A percentile compares a stretch with the other conserved stretches of the same genome.
phyloP scores from a whole-genome alignment of 164 flowering plant species.

The Brasenia schreberi region DNA sequence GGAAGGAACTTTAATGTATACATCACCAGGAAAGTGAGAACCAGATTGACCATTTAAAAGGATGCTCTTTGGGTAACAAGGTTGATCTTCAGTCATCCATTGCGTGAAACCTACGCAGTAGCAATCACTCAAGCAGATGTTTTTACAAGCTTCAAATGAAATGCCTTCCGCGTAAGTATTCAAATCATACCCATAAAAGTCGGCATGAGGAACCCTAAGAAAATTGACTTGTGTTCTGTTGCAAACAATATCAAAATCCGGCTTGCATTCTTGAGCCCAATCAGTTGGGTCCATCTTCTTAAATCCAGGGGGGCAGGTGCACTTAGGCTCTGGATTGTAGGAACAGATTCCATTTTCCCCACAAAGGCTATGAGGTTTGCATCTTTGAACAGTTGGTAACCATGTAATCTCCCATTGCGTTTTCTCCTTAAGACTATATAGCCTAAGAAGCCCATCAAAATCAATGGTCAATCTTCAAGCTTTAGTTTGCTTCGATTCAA shows the following conservation, averaged over 20 bases:
- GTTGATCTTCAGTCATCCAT: slow-evolving; percentile 7
- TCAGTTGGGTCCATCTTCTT: slow-evolving; percentile 8
- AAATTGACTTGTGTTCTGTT: slow-evolving; percentile 2
- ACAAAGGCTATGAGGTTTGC: slow-evolving; percentile 12
- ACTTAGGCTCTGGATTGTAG: slow-evolving; percentile 7
- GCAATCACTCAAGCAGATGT: slow-evolving; percentile 8
- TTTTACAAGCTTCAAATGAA: slow-evolving; percentile 14
- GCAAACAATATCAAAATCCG: slow-evolving; percentile 3
- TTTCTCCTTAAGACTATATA: slow-evolving; percentile 10
- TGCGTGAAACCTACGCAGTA: slow-evolving; percentile 18
- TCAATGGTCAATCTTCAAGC: slow-evolving; percentile 15
- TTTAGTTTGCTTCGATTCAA: no score
- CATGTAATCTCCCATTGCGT: slow-evolving; percentile 13
- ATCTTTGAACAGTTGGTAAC: slow-evolving; percentile 5
- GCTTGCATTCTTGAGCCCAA: slow-evolving; percentile 15
- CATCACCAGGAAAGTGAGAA: slow-evolving; percentile 2
- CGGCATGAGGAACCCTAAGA: slow-evolving; percentile 11
- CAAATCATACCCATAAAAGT: slow-evolving; percentile 27
- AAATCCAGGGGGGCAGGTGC: slow-evolving; percentile 12
- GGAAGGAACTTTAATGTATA: slow-evolving; percentile 10
- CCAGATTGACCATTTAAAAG: slow-evolving; percentile 8
- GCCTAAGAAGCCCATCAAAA: slow-evolving; percentile 15
- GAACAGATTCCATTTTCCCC: slow-evolving; percentile 16
- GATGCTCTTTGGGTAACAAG: slow-evolving; percentile 1
- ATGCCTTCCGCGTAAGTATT: not conserved